Conservation (phyloP, 2,329 filamentous ascomycete species). For the Ambrosiella cleistominuta region DNA sequence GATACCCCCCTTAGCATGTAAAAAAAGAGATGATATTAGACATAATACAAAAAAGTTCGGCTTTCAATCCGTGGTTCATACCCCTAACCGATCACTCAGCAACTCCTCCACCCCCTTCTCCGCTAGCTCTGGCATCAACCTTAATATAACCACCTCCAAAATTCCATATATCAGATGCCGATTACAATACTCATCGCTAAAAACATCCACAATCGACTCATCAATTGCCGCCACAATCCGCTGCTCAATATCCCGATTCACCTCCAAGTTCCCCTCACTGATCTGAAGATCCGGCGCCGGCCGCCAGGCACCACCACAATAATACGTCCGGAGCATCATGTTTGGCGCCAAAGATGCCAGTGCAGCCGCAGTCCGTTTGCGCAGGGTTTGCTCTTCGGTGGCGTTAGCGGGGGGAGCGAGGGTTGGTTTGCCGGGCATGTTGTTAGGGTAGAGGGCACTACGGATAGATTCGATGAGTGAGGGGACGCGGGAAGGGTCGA, state of each 20-base stretch:
- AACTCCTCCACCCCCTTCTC: constrained; percentile 55
- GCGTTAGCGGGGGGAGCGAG: constrained; percentile 42
- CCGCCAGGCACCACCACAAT: constrained; percentile 22
- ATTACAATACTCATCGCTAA: constrained; percentile 76
- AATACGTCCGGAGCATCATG: constrained; percentile 32
- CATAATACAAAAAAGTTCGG: background rate
- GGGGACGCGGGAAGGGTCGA: constrained; percentile 48
- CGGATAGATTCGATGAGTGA: constrained; percentile 53
- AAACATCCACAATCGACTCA: constrained; percentile 49
- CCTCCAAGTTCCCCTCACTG: constrained; percentile 15
- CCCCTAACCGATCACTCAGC: constrained; percentile 50
- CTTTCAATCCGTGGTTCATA: background rate
- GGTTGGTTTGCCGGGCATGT: constrained; percentile 49
- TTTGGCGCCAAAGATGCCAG: constrained; percentile 32
- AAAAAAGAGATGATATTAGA: background rate
- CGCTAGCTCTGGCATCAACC: constrained; percentile 67
- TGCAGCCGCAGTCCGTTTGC: constrained; percentile 47
- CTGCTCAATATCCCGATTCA: constrained; percentile 24
- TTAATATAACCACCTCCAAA: constrained; percentile 65
- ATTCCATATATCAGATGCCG: constrained; percentile 75
- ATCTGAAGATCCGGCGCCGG: constrained; percentile 15
- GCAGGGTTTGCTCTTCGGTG: constrained; percentile 42
- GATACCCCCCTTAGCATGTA: too few species aligned
- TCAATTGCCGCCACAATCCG: constrained; percentile 42
- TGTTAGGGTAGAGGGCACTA: constrained; percentile 71